These are phyloP conservation scores for Lactarius vividus DNA, from an alignment of 768 basidiomycete genomes.

Conservation along the genomic window DNA sequence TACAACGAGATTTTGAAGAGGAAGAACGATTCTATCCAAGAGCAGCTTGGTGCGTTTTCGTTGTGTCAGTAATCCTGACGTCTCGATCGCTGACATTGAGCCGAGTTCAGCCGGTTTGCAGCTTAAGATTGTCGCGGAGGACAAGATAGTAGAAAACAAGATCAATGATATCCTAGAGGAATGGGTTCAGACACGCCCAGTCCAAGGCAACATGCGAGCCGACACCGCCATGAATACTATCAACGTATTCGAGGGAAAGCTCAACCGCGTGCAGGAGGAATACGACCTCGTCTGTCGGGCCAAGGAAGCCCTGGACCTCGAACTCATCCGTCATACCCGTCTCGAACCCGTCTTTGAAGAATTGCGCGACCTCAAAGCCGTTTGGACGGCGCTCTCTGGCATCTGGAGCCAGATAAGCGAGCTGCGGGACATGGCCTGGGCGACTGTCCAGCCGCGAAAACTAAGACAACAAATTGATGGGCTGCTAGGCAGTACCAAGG, in stretches of 20 bases:
- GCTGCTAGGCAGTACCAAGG: conserved; percentile 90
- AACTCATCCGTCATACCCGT: conserved; percentile 84
- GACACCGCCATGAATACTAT: conserved; percentile 96
- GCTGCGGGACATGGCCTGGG: conserved; percentile 85
- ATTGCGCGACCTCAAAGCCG: conserved; percentile 91
- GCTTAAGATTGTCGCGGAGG: conserved; percentile 98
- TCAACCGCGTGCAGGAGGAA: conserved; percentile 88
- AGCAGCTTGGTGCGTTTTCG: conserved; percentile 79
- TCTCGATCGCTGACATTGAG: not conserved
- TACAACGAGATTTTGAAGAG: conserved; percentile 97
- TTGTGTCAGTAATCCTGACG: conserved; percentile 4
- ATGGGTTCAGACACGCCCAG: conserved; percentile 95
- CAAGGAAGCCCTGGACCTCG: conserved; percentile 95
- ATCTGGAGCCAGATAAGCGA: conserved; percentile 94
- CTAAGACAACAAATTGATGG: conserved; percentile 90
- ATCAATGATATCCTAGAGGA: conserved; percentile 87
- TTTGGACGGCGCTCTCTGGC: conserved; percentile 97
- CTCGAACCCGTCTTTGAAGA: conserved; percentile 95
- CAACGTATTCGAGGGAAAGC: conserved; percentile 89
- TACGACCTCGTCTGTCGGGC: conserved; percentile 94
- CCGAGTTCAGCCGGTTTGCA: conserved; percentile 79
- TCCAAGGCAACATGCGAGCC: conserved; percentile 94
- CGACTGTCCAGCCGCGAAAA: conserved; percentile 91
- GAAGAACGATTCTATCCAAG: conserved; percentile 98
- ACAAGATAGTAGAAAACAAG: conserved; percentile 96